Evolutionary conservation across 1,284 basidiomycete species (phyloP).

Genomic region (Phellinidium pouzarii): DNA sequence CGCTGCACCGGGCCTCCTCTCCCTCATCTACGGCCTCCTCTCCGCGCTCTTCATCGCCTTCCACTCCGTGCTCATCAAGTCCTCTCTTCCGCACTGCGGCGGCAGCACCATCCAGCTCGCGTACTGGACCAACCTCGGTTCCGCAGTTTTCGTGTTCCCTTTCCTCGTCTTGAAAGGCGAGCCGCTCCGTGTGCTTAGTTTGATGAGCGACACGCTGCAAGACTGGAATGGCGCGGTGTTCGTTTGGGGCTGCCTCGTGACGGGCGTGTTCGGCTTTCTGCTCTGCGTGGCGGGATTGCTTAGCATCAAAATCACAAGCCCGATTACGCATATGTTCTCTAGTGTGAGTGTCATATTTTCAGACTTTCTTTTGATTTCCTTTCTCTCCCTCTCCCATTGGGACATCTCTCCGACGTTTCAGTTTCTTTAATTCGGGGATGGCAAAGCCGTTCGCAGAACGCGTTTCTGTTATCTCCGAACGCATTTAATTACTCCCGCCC

Average conservation of each 20-base stretch:
- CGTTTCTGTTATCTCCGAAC: too few relatives aligned
- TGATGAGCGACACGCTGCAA: conserved; percentile 25
- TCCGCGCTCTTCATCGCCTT: conserved; percentile 69
- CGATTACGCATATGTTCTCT: conserved; percentile 71
- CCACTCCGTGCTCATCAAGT: conserved; percentile 69
- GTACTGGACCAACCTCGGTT: conserved; percentile 70
- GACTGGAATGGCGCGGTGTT: conserved; percentile 50
- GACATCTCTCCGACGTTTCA: too few relatives aligned
- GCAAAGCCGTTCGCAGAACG: too few relatives aligned
- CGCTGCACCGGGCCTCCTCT: conserved; percentile 43
- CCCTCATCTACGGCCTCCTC: conserved; percentile 60
- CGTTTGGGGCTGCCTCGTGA: conserved; percentile 55
- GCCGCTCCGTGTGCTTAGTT: conserved; percentile 32
- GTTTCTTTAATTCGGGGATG: too few relatives aligned
- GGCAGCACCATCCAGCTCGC: conserved; percentile 66
- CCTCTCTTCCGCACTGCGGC: conserved; percentile 55
- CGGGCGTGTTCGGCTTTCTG: conserved; percentile 67
- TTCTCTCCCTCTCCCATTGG: background rate
- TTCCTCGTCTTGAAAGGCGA: conserved; percentile 56
- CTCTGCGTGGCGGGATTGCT: conserved; percentile 64
- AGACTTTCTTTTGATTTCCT: conserved; percentile 1
- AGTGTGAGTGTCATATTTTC: conserved; percentile 40
- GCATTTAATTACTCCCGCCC: too few relatives aligned
- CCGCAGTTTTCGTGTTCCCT: conserved; percentile 54
- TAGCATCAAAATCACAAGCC: conserved; percentile 68